Conservation (phyloP, 2,329 filamentous ascomycete genomes). For the Diaporthe vexans region DNA sequence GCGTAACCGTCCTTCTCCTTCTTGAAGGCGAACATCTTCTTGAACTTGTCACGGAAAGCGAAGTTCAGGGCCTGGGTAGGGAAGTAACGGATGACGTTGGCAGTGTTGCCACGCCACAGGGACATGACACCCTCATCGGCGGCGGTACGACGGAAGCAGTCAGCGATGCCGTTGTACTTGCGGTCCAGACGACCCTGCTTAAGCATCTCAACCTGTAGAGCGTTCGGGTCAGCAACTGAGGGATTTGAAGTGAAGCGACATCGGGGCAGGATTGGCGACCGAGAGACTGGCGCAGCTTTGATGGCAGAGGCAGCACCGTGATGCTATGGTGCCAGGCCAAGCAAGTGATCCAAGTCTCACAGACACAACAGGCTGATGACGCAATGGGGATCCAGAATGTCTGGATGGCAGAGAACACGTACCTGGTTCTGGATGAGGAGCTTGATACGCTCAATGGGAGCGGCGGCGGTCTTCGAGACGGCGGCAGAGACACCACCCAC, state of each 20-base stretch:
- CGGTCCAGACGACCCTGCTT: conserved; percentile 98
- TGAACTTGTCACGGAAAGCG: conserved; percentile 99
- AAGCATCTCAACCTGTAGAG: conserved; percentile 96
- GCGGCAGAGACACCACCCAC: conserved; percentile 99
- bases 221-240: conserved; percentile 49
- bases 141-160: conserved; percentile 96
- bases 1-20: conserved; percentile 98
- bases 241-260: accelerated
- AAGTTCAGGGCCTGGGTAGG: conserved; percentile 99
- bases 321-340: neutral
- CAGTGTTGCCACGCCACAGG: conserved; percentile 99
- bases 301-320: neutral
- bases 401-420: conserved; percentile 54
- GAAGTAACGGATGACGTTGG: conserved; percentile 99
- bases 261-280: neutral
- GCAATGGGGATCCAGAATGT: neutral
- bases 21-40: conserved; percentile 99
- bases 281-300: neutral
- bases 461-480: conserved; percentile 99
- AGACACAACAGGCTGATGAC: neutral
- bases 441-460: conserved; percentile 99
- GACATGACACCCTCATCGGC: conserved; percentile 93
- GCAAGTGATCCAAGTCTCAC: neutral
- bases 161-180: conserved; percentile 93
- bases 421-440: conserved; percentile 99